Evolutionary conservation across 2,329 filamentous ascomycete genomes (phyloP), one percentile per base, ranked within the genome.

Genomic region (Pyrenochaeta sp.): DNA sequence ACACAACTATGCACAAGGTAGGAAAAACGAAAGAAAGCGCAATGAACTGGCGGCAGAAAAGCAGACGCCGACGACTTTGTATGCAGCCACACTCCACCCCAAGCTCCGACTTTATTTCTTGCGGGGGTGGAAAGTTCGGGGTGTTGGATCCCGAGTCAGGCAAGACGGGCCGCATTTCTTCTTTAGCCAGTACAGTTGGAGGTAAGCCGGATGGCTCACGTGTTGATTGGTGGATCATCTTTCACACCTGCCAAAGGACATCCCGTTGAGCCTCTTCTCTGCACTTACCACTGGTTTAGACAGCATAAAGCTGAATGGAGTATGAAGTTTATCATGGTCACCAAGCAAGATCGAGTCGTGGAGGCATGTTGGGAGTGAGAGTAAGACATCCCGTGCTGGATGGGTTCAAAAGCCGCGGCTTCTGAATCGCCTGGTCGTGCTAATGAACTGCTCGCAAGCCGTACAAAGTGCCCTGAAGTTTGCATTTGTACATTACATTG

Each of bases 111-210:
- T 27, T 27, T 27, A 5, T 4, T 27, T 27, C 49, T 42, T 47
- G 55, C 54, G 65, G 62, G 60, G 64, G 42, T 30, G 37, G 37
- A 37, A 43, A 58, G 43, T 53, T 68, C 64, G 64, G 66, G 64
- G 55, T 63, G 61, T 61, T 59, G 40, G 29, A 21, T 41, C 43
- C 67, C 66, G 66, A 69, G 60, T 54, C 20, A 56, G 59, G 67
- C 56, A 69, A 56, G 58, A 50, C 64, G 64, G 62, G 43, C 65
- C 65, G 64, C 45, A 42, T 54, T 64, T 45, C 65, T 68, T 33
- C 46, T 52, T 64, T 57, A 15, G 56, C 14, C 31, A 33, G 20
- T 39, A 21, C 33, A 23, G 20, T 12, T 35, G 33, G 31, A 45
- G 29, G 50, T 51, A 37, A 51, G 30, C 42, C 33, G 23, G 43